A percentile compares a stretch with the other conserved stretches of the same genome.
Evolutionary conservation across 306 rosid genomes (phyloP).

Genomic region (Prunus salicina): DNA sequence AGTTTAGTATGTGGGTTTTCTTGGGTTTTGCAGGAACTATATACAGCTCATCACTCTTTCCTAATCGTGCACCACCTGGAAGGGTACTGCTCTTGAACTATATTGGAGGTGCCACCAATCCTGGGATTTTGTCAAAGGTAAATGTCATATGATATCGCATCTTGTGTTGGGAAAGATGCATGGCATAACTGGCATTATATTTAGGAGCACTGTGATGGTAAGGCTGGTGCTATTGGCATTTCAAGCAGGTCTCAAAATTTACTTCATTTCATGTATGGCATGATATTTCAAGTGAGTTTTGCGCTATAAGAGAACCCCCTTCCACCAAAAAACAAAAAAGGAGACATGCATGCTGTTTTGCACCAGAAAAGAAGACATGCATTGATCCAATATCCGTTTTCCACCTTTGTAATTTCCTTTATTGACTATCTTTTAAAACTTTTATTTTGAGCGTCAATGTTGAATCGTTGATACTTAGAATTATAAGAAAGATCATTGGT

Average conservation of each 20-base stretch:
- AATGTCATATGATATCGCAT: slow-evolving; percentile 22
- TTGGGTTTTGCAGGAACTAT: slow-evolving; percentile 73
- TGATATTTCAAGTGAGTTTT: neutral
- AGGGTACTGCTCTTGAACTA: slow-evolving; percentile 91
- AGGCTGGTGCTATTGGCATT: slow-evolving; percentile 1
- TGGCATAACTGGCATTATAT: neutral
- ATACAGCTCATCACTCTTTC: slow-evolving; percentile 95
- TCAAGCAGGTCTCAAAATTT: neutral
- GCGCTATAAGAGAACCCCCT: neutral
- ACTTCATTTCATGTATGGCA: neutral
- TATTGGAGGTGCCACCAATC: slow-evolving; percentile 95
- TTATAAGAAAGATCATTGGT: neutral
- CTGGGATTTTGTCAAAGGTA: slow-evolving; percentile 82
- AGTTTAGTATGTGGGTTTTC: slow-evolving; percentile 21
- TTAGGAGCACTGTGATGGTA: slow-evolving; percentile 17
- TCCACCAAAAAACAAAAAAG: neutral
- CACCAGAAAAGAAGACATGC: too few species aligned
- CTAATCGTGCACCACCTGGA: slow-evolving; percentile 90
- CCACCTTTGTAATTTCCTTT: neutral
- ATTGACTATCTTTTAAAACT: neutral
- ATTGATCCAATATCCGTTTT: neutral
- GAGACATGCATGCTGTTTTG: neutral
- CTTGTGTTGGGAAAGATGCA: slow-evolving; percentile 10
- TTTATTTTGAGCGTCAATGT: neutral
- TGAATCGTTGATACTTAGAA: too few species aligned